Percentiles rank a stretch among this genome's conserved stretches.
phyloP scores from a whole-genome alignment of 345 rosid species.

The Corchorus capsularis region DNA sequence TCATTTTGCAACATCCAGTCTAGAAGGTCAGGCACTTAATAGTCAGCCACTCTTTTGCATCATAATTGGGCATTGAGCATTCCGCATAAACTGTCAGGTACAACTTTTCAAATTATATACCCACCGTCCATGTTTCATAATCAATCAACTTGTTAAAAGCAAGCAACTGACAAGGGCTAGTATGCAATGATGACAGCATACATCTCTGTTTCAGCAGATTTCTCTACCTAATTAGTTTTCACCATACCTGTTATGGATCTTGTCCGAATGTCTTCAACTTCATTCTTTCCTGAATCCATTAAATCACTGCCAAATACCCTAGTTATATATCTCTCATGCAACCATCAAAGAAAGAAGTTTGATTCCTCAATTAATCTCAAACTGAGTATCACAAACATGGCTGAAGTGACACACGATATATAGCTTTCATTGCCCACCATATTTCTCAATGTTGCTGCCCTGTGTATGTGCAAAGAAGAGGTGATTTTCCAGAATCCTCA shows the following conservation, averaged over 20 bases:
- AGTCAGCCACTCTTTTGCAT: background rate
- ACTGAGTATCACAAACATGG: background rate
- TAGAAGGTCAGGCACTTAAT: background rate
- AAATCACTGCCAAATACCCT: background rate
- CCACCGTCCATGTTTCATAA: constrained; percentile 1
- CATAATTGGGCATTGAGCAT: background rate
- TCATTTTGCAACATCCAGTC: background rate
- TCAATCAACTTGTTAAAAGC: background rate
- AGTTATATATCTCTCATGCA: background rate
- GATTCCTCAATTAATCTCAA: background rate
- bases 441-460: background rate
- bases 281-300: background rate
- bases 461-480: background rate
- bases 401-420: background rate
- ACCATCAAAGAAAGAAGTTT: constrained; percentile 7
- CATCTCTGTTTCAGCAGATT: background rate
- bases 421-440: background rate
- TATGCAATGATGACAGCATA: background rate
- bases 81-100: background rate
- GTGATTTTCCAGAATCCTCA: background rate
- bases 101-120: background rate
- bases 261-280: background rate
- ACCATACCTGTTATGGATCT: background rate
- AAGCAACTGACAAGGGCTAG: background rate
- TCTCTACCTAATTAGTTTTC: background rate